Conservation (phyloP, 768 basidiomycete species). For the Polyporus arcularius region DNA sequence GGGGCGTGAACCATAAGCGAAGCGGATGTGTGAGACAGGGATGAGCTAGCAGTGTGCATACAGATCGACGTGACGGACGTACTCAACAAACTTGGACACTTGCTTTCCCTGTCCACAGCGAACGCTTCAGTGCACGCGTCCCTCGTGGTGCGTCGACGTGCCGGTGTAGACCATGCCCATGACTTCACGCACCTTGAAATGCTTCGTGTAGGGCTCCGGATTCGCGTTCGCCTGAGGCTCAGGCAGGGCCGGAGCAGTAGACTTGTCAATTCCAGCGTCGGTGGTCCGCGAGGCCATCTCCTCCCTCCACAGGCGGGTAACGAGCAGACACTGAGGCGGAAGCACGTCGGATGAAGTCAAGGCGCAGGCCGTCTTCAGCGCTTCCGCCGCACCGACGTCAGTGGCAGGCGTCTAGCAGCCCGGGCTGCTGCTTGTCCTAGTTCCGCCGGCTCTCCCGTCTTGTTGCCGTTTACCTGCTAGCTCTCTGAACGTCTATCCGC, state of each 20-base stretch:
- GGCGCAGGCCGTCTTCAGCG: background rate
- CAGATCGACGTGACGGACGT: constrained; percentile 3
- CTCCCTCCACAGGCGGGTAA: background rate
- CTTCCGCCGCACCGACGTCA: background rate
- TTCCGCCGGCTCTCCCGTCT: background rate
- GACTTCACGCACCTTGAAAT: constrained; percentile 29
- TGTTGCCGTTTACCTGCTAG: background rate
- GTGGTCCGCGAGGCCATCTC: constrained; percentile 11
- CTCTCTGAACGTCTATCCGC: background rate
- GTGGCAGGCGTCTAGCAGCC: background rate
- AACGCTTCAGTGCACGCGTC: background rate
- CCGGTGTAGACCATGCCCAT: background rate
- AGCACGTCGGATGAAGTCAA: background rate
- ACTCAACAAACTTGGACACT: constrained; percentile 31
- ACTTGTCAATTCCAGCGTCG: constrained; percentile 9
- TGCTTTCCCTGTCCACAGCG: constrained; percentile 16
- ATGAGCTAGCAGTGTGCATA: background rate
- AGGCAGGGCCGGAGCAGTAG: constrained; percentile 15
- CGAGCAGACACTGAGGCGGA: background rate
- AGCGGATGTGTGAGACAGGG: background rate
- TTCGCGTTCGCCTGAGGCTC: constrained; percentile 27
- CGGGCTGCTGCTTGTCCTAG: background rate
- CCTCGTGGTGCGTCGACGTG: background rate
- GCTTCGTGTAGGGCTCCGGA: constrained; percentile 32
- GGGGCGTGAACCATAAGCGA: background rate